These are phyloP conservation scores for Carpinus fangiana DNA, from an alignment of 306 rosid species.

Conservation along the genomic window DNA sequence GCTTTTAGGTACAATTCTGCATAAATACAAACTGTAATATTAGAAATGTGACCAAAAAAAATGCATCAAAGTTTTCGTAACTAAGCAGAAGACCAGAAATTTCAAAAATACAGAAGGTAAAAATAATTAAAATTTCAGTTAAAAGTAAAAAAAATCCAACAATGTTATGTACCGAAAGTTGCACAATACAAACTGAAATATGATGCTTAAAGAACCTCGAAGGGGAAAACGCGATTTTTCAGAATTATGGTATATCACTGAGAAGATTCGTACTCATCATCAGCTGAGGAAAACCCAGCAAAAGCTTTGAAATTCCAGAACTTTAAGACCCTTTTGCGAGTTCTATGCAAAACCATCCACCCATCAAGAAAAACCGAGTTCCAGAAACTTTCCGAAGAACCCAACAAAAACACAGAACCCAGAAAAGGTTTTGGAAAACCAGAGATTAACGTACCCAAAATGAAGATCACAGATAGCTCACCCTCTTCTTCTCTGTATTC, in stretches of 20 bases:
- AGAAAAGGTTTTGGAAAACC: slow-evolving; percentile 12
- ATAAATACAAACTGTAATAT: slow-evolving; percentile 23
- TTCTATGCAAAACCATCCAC: slow-evolving; percentile 1
- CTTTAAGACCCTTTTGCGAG: neutral
- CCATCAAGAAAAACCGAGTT: slow-evolving; percentile 25
- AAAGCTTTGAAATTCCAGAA: slow-evolving; percentile 20
- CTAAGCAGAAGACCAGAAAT: neutral
- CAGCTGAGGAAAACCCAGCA: slow-evolving; percentile 27
- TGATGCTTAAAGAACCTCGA: neutral
- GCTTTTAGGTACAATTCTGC: slow-evolving; percentile 23
- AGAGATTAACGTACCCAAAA: slow-evolving; percentile 7
- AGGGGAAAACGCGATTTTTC: neutral
- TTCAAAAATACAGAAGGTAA: slow-evolving; percentile 1
- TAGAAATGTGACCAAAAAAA: neutral
- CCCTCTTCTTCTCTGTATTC: slow-evolving; percentile 31
- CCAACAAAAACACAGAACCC: slow-evolving; percentile 10
- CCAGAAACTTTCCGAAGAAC: slow-evolving; percentile 30
- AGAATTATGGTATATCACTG: neutral
- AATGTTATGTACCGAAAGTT: neutral
- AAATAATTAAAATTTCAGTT: neutral
- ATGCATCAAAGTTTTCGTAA: neutral
- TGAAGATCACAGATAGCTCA: slow-evolving; percentile 40
- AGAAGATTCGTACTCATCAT: slow-evolving; percentile 5
- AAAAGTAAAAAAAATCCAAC: neutral
- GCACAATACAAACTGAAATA: neutral